Evolutionary conservation across 2,329 filamentous ascomycete species (phyloP), one percentile per base, ranked within the genome.

Genomic region (Diaporthe aspalathi): DNA sequence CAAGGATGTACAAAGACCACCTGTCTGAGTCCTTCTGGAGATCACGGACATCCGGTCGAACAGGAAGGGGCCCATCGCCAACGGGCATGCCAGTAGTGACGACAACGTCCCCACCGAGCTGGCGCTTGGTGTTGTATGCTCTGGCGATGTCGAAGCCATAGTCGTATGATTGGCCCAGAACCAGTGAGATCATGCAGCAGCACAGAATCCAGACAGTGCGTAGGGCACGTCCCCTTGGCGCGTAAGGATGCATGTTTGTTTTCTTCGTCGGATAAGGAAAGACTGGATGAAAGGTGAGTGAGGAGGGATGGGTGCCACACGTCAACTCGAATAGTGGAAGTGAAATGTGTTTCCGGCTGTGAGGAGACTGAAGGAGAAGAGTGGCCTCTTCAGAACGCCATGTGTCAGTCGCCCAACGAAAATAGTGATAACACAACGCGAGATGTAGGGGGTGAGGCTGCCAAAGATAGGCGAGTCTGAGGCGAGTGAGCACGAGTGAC

Each of bases 1-100:
- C 92, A 62, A 95, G 86, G 32, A 97, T 84, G 80, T 92, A 97
- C 71, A 97, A 81, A 78, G 93, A 94, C 90, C 91, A 94, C 77
- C 88, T 87, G 76, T 93, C 89, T 11, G 86, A 78, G 71, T 93
- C 87, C 68, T 86, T 82, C 74, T 89, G 84, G 75, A 97, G 84
- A 49, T 92, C 83, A 56, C 91, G 86, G 74, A 97, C 88, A 77
- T 96, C 93, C 63, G 86, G 85, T 74, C 94, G 88, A 47, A 83
- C 70, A 16, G 83, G 85, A 11, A 84, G 74, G 20, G 81, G 81
- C 1, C 70, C 71, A 24, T 69, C 27, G 20, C 43, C 43, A 7
- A 79, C 75, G 14, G 84, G 84, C 16, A 86, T 79, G 11, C 82
- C 82, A 5, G 79, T 80, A 22, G 87, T 81, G 56, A 88, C 79